A percentile compares a stretch with the other conserved stretches of the same genome.
Conservation (phyloP, 768 basidiomycete species). For the Phanerodontia chrysosporium region DNA sequence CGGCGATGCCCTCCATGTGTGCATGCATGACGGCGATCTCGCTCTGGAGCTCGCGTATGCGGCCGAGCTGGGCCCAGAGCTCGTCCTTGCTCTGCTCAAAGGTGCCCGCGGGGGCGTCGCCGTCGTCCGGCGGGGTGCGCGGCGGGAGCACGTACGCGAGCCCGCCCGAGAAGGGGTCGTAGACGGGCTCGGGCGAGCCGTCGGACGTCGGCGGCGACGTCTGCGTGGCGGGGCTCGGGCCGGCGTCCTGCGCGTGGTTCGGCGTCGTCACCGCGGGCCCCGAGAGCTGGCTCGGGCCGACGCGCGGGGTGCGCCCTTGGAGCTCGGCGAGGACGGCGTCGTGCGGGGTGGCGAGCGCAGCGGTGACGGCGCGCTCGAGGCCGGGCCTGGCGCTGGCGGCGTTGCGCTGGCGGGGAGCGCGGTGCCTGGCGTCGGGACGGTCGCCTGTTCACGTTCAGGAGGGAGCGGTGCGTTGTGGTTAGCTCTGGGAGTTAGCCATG, state of each 20-base stretch:
- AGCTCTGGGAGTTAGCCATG: slow-evolving; percentile 8
- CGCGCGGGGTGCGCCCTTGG: slow-evolving; percentile 26
- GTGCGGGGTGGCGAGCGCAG: slow-evolving; percentile 50
- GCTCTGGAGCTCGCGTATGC: slow-evolving; percentile 67
- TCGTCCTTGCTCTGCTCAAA: slow-evolving; percentile 37
- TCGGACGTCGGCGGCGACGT: slow-evolving; percentile 5
- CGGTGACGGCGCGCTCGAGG: slow-evolving; percentile 18
- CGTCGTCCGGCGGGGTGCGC: not conserved
- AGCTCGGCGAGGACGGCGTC: slow-evolving; percentile 58
- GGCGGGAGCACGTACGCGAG: slow-evolving; percentile 34
- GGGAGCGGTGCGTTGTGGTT: not conserved
- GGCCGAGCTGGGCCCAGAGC: slow-evolving; percentile 64
- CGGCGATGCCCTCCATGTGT: slow-evolving; percentile 68
- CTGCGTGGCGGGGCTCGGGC: slow-evolving; percentile 5
- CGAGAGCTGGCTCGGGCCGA: not conserved
- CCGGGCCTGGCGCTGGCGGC: slow-evolving; percentile 2
- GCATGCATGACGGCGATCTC: slow-evolving; percentile 70
- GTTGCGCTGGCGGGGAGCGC: not conserved
- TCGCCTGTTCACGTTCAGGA: not conserved
- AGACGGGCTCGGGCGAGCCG: slow-evolving; percentile 25
- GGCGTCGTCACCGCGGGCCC: slow-evolving; percentile 15
- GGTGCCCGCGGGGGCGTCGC: slow-evolving; percentile 14
- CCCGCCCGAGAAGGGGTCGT: slow-evolving; percentile 48
- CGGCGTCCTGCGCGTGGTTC: slow-evolving; percentile 15
- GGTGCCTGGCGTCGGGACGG: not conserved